Conservation (phyloP, 768 basidiomycete species). For the Rhodotorula babjevae region DNA sequence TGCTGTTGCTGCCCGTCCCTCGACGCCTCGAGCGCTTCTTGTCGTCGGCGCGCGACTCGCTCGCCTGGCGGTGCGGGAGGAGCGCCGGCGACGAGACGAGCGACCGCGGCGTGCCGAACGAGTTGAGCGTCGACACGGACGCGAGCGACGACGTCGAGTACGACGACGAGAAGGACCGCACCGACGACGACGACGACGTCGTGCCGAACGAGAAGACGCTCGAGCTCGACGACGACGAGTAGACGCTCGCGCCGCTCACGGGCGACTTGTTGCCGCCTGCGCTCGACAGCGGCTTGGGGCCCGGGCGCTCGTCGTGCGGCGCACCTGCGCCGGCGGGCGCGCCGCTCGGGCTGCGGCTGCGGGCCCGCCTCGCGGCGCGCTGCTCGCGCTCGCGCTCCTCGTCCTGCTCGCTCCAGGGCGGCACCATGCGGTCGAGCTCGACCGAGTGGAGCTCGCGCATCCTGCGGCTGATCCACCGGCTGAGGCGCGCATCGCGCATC, state of each 20-base stretch:
- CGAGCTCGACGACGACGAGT: constrained; percentile 37
- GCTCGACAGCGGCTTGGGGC: neutral
- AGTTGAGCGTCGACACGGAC: constrained; percentile 26
- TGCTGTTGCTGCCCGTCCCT: neutral
- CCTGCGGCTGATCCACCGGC: constrained; percentile 80
- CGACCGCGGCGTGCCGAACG: constrained; percentile 2
- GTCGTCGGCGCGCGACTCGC: constrained; percentile 27
- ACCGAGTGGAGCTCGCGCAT: constrained; percentile 97
- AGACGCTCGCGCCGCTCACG: constrained; percentile 20
- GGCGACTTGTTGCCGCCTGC: neutral
- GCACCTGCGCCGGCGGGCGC: neutral
- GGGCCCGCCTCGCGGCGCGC: neutral
- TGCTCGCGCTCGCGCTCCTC: neutral
- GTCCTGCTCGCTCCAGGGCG: constrained; percentile 19
- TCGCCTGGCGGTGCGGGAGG: constrained; percentile 14
- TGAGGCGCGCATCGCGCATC: constrained; percentile 68
- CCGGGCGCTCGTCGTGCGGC: neutral
- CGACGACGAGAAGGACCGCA: neutral
- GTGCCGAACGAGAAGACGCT: constrained; percentile 39
- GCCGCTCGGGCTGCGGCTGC: constrained; percentile 5
- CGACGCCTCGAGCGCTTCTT: constrained; percentile 32
- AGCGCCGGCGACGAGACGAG: constrained; percentile 23
- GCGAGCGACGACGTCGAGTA: constrained; percentile 11
- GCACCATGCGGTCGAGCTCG: constrained; percentile 63
- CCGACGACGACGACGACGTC: constrained; percentile 22